Percentiles rank a stretch among this genome's conserved stretches.
Conservation (phyloP, 139 green algal genomes). For the Trebouxia sp. region DNA sequence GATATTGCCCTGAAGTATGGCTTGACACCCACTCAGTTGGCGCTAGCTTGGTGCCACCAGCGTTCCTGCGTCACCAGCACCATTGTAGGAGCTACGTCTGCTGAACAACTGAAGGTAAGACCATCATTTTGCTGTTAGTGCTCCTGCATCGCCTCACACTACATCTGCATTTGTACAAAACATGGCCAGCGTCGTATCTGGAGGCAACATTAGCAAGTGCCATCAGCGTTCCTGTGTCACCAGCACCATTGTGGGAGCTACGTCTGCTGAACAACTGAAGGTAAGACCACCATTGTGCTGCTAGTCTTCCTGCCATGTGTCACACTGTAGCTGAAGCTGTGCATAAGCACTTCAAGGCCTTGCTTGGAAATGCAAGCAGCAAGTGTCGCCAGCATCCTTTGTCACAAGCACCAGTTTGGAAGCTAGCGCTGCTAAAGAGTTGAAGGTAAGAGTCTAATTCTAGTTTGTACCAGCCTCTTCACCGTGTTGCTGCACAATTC, state of each 20-base stretch:
- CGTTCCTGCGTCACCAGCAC: conserved; percentile 69
- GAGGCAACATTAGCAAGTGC: no score
- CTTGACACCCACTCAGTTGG: conserved; percentile 78
- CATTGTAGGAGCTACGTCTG: conserved; percentile 91
- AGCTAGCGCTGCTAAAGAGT: conserved; percentile 21
- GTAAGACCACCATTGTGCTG: conserved; percentile 49
- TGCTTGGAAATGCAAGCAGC: no score
- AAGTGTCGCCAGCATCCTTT: conserved; percentile 71
- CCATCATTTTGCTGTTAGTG: conserved; percentile 37
- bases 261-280: conserved; percentile 83
- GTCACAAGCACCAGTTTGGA: conserved; percentile 86
- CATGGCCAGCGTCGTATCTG: no score
- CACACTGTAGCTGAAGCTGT: no score
- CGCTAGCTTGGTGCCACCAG: conserved; percentile 79
- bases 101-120: conserved; percentile 82
- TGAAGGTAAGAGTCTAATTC: background rate
- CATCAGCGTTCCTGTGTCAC: conserved; percentile 62
- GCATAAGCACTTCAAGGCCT: no score
- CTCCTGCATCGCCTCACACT: no score
- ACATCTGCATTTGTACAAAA: no score
- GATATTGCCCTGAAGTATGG: conserved; percentile 73
- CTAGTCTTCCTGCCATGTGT: no score
- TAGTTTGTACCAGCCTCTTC: no score
- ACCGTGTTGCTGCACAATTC: no score
- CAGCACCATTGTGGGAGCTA: conserved; percentile 93